These are phyloP conservation scores for Chaetomium tenue DNA, from an alignment of 495 filamentous ascomycete genomes.

Conservation along the genomic window DNA sequence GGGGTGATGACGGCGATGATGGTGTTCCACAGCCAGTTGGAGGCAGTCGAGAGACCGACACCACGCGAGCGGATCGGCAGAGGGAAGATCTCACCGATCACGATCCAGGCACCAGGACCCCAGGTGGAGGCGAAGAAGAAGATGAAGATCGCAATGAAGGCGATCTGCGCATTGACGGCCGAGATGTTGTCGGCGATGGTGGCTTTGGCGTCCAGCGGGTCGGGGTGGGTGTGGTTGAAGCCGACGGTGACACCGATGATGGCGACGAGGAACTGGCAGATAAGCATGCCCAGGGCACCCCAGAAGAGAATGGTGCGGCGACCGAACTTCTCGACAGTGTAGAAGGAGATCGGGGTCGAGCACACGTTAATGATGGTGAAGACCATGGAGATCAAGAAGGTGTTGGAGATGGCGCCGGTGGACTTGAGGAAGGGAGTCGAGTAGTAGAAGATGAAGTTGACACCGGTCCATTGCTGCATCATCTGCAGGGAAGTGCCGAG, in stretches of 20 bases:
- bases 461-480: conserved; percentile 76
- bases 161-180: conserved; percentile 63
- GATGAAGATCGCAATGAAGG: conserved; percentile 82
- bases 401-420: conserved; percentile 65
- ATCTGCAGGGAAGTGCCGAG: conserved; percentile 72
- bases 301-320: conserved; percentile 80
- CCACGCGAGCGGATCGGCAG: conserved; percentile 79
- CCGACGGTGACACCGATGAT: conserved; percentile 66
- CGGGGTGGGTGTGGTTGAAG: conserved; percentile 39
- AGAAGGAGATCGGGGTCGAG: conserved; percentile 81
- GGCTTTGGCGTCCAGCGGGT: conserved; percentile 14
- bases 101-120: conserved; percentile 79
- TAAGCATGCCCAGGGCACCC: conserved; percentile 74
- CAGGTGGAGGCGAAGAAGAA: conserved; percentile 79
- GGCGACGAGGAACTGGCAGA: conserved; percentile 83
- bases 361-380: conserved; percentile 82
- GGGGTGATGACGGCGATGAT: conserved; percentile 72
- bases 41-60: conserved; percentile 76
- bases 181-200: conserved; percentile 54
- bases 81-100: conserved; percentile 86
- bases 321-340: conserved; percentile 74
- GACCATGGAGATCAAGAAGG: conserved; percentile 77
- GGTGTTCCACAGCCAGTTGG: conserved; percentile 88
- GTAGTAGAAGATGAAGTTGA: conserved; percentile 95
- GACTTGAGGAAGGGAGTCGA: conserved; percentile 76